These are phyloP conservation scores for Prunus dulcis DNA, from an alignment of 306 rosid genomes.

Conservation along the genomic window DNA sequence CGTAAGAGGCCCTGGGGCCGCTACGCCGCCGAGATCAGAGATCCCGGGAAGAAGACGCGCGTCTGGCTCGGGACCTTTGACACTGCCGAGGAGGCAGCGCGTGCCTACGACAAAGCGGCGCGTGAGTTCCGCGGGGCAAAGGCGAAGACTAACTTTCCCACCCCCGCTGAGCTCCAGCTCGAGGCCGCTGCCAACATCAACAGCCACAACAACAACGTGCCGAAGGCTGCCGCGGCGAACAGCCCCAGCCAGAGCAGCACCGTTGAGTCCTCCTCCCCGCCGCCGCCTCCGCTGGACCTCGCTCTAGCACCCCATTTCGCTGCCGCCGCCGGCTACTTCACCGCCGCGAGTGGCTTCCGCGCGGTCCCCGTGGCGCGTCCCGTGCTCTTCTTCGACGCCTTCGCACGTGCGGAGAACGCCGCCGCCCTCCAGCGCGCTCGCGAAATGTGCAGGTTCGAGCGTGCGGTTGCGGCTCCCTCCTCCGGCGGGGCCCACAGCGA, in stretches of 20 bases:
- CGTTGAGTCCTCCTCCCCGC: constrained; percentile 33
- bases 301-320: constrained; percentile 19
- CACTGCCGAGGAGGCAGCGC: constrained; percentile 85
- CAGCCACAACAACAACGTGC: background rate
- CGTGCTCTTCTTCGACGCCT: constrained; percentile 47
- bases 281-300: constrained; percentile 29
- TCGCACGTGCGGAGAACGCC: constrained; percentile 36
- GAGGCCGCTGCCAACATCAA: constrained; percentile 20
- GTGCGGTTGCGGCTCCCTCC: background rate
- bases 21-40: constrained; percentile 94
- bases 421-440: constrained; percentile 13
- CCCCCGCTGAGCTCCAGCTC: constrained; percentile 21
- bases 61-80: constrained; percentile 91
- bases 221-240: background rate
- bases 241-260: constrained; percentile 21
- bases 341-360: constrained; percentile 23
- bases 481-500: constrained; percentile 35
- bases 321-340: constrained; percentile 6
- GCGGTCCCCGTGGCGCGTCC: constrained; percentile 38
- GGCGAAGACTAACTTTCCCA: constrained; percentile 68
- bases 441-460: constrained; percentile 40
- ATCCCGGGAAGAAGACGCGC: constrained; percentile 77
- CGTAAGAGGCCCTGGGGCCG: constrained; percentile 91
- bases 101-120: constrained; percentile 78
- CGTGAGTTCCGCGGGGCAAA: constrained; percentile 69